Evolutionary conservation across 345 rosid species (phyloP), one percentile per base, ranked within the genome.

Genomic region (Lumnitzera racemosa): DNA sequence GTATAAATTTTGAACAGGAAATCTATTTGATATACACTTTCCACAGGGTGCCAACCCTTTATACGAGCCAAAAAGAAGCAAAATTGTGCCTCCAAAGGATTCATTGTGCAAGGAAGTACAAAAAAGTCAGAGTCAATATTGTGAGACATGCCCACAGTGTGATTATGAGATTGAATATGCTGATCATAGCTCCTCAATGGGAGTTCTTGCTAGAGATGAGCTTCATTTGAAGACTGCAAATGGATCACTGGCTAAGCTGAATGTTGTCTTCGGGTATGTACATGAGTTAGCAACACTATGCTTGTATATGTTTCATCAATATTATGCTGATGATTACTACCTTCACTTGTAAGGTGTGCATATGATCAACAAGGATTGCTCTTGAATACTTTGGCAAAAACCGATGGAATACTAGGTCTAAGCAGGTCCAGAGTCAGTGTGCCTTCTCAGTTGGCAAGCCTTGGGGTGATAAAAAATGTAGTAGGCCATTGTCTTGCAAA

Each of bases 101-200:
- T 64, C 74, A 2, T 51, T 85, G 47, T 92, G 98, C 49, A 52
- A 55, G 61, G 96, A 89, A 74, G 73, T 92, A 24, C 94, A 92
- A 55, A 80, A 62, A 73, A 79, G 72, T 70, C 82, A 68, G 61
- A 57, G 70, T 47, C 67, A 63, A 65, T 69, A 74, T 67, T 80
- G 87, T 72, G 85, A 80, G 59, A 61, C 72, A 51, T 81, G 83
- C 71, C 77, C 78, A 62, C 98, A 91, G 68, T 92, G 96, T 69
- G 98, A 92, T 71, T 92, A 92, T 53, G 96, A 89, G 85, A 87
- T 92, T 49, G 91, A 85, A 43, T 92, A 92, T 68, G 98, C 96
- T 24, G 98, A 92, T 83, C 85, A 57, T 65, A 92, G 98, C 77
- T 85, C 92, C 54, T 89, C 98, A 24, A 55, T 89, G 71, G 96